Conservation (phyloP, 1,284 basidiomycete species). For the Phaffia rhodozyma region DNA sequence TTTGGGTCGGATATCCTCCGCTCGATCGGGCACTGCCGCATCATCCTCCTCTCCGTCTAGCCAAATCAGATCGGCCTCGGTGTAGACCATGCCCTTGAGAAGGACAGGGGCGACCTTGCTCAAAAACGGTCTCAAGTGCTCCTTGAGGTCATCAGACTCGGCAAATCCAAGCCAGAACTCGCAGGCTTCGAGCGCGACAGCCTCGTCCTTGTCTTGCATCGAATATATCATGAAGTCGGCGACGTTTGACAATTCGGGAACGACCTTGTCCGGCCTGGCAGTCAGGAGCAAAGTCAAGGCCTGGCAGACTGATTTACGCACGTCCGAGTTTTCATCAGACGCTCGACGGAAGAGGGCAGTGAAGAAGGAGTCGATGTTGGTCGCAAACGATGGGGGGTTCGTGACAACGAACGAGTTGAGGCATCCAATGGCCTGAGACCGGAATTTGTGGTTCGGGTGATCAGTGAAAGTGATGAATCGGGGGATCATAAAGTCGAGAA, state of each 20-base stretch:
- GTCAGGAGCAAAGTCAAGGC: constrained; percentile 87
- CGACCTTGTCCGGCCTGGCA: constrained; percentile 85
- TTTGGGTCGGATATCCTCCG: constrained; percentile 89
- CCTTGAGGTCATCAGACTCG: constrained; percentile 76
- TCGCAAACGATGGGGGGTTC: constrained; percentile 66
- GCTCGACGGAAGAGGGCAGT: constrained; percentile 87
- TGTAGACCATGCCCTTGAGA: constrained; percentile 93
- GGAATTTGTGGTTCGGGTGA: constrained; percentile 74
- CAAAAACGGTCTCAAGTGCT: constrained; percentile 73
- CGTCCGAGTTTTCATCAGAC: constrained; percentile 80
- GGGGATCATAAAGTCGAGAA: constrained; percentile 87
- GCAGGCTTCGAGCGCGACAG: constrained; percentile 89
- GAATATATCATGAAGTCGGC: constrained; percentile 99
- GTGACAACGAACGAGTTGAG: constrained; percentile 87
- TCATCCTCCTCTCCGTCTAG: constrained; percentile 83
- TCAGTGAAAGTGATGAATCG: constrained; percentile 81
- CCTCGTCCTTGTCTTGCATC: constrained; percentile 90
- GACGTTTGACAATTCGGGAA: constrained; percentile 89
- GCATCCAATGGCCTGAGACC: constrained; percentile 84
- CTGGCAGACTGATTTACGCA: constrained; percentile 91
- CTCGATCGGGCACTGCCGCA: constrained; percentile 80
- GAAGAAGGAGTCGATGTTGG: constrained; percentile 87
- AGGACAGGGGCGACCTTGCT: constrained; percentile 82
- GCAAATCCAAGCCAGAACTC: constrained; percentile 99
- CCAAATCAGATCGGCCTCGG: constrained; percentile 91